These are phyloP conservation scores for Aspergillus felis DNA, from an alignment of 2,329 filamentous ascomycete genomes.

Conservation along the genomic window DNA sequence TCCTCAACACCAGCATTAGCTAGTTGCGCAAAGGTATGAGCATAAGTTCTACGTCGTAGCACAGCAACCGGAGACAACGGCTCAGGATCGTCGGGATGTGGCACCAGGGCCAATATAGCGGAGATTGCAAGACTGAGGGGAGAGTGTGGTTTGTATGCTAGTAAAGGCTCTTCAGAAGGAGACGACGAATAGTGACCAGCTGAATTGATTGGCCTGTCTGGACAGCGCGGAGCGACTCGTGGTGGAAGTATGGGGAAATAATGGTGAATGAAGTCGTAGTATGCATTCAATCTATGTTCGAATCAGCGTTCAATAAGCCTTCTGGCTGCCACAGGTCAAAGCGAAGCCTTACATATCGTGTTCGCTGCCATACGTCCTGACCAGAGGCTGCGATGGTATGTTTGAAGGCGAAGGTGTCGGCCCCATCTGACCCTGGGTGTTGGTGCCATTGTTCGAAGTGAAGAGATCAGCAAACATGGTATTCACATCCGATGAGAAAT, in stretches of 20 bases:
- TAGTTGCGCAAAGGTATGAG: conserved; percentile 38
- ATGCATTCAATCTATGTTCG: conserved; percentile 38
- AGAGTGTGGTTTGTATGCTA: conserved; percentile 38
- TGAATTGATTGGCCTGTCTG: conserved; percentile 33
- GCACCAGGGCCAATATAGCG: conserved; percentile 40
- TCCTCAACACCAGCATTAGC: conserved; percentile 38
- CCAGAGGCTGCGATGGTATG: conserved; percentile 24
- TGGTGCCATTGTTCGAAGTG: conserved; percentile 18
- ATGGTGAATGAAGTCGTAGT: conserved; percentile 45
- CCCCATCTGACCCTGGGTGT: conserved; percentile 26
- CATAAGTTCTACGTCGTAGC: conserved; percentile 35
- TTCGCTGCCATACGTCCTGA: conserved; percentile 40
- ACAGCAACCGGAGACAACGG: conserved; percentile 33
- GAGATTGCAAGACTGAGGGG: conserved; percentile 43
- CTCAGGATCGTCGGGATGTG: conserved; percentile 38
- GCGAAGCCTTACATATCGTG: conserved; percentile 35
- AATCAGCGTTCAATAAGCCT: conserved; percentile 11
- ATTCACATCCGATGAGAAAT: conserved; percentile 34
- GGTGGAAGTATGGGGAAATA: conserved; percentile 45
- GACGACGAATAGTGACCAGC: conserved; percentile 26
- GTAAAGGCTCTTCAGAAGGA: conserved; percentile 28
- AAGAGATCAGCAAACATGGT: conserved; percentile 38
- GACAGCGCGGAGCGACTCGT: conserved; percentile 23
- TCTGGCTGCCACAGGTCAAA: neutral
- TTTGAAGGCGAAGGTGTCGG: conserved; percentile 25